Conservation (phyloP, 805 yeast species). For the Saturnispora quitensis region DNA sequence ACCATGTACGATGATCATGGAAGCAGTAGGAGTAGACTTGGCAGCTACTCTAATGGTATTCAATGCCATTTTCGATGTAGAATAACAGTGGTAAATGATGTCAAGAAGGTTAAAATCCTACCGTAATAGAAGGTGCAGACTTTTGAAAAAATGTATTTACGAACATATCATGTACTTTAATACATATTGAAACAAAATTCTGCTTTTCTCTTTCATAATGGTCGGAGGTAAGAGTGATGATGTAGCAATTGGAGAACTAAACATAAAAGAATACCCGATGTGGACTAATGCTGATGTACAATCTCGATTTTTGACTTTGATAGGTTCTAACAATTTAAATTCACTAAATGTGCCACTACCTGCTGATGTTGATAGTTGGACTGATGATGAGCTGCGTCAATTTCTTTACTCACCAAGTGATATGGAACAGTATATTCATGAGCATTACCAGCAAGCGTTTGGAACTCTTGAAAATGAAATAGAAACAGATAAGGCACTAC, state of each 20-base stretch:
- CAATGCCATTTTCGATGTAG: conserved; percentile 10
- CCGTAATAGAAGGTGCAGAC: background rate
- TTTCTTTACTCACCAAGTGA: conserved; percentile 8
- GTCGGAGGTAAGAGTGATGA: background rate
- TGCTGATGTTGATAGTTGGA: background rate
- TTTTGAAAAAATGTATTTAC: background rate
- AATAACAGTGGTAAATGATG: background rate
- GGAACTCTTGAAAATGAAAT: conserved; percentile 10
- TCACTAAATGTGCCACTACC: conserved; percentile 5
- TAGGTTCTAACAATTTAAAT: background rate
- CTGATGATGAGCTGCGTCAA: conserved; percentile 2
- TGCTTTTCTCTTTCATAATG: background rate
- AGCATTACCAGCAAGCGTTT: conserved; percentile 11
- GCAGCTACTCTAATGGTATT: conserved; percentile 33
- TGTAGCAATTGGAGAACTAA: background rate
- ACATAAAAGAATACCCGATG: background rate
- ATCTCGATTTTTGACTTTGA: background rate
- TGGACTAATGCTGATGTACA: conserved; percentile 1
- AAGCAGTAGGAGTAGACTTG: conserved; percentile 41
- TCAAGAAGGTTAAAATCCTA: background rate
- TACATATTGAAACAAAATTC: background rate
- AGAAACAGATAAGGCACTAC: conserved; percentile 29
- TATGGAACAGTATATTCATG: conserved; percentile 15
- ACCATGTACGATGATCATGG: conserved; percentile 78
- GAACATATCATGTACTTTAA: no score